A percentile compares a stretch with the other conserved stretches of the same genome.
Evolutionary conservation across 2,329 filamentous ascomycete species (phyloP).

Genomic region (Penicillium sp.): DNA sequence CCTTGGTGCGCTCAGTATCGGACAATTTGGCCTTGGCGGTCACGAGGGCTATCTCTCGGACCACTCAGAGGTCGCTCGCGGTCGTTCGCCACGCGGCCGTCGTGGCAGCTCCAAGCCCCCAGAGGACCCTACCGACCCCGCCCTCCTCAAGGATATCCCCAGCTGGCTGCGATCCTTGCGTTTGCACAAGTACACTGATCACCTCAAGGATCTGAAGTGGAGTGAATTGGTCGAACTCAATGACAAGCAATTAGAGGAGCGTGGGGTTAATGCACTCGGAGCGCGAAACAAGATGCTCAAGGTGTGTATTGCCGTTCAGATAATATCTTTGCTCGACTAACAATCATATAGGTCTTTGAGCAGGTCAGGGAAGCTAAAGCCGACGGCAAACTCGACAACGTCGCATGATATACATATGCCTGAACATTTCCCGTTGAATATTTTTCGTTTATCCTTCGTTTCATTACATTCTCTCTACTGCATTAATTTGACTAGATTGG

Average conservation of each 20-base stretch:
- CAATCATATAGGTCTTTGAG: slow-evolving; percentile 73
- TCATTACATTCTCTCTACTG: slow-evolving; percentile 34
- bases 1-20: slow-evolving; percentile 72
- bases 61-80: slow-evolving; percentile 87
- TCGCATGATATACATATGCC: slow-evolving; percentile 29
- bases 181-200: slow-evolving; percentile 98
- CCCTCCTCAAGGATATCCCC: slow-evolving; percentile 90
- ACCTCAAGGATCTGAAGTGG: slow-evolving; percentile 97
- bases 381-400: slow-evolving; percentile 67
- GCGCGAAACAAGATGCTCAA: slow-evolving; percentile 98
- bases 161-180: slow-evolving; percentile 93
- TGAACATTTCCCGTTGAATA: slow-evolving; percentile 14
- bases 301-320: slow-evolving; percentile 54
- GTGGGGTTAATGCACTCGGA: slow-evolving; percentile 92
- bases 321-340: slow-evolving; percentile 23
- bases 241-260: slow-evolving; percentile 88
- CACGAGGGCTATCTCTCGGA: slow-evolving; percentile 92
- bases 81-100: slow-evolving; percentile 88
- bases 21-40: slow-evolving; percentile 70
- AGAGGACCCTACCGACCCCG: slow-evolving; percentile 93
- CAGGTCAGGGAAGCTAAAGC: slow-evolving; percentile 84
- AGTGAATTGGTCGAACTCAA: slow-evolving; percentile 89
- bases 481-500: slow-evolving; percentile 35
- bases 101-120: slow-evolving; percentile 96
- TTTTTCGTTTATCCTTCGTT: slow-evolving; percentile 20